Evolutionary conservation across 495 filamentous ascomycete genomes (phyloP).

Genomic region (Echria macrotheca): DNA sequence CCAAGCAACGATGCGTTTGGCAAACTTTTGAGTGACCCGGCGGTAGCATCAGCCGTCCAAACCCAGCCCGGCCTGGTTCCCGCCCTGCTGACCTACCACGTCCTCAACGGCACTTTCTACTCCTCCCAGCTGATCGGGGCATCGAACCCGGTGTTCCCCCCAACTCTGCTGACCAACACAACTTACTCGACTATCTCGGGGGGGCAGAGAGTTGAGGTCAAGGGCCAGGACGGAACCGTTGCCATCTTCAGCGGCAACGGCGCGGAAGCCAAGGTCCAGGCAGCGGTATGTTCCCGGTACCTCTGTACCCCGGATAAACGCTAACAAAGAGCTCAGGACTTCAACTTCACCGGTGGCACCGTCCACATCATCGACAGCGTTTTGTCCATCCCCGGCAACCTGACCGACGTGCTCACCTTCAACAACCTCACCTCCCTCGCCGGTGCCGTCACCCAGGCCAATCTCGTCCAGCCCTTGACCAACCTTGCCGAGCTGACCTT

Average conservation of each 20-base stretch:
- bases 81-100: conserved; percentile 59
- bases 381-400: conserved; percentile 49
- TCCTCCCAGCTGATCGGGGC: conserved; percentile 34
- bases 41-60: conserved; percentile 21
- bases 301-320: too few relatives aligned
- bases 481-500: conserved; percentile 50
- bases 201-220: conserved; percentile 35
- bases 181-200: conserved; percentile 43
- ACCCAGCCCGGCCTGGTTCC: conserved; percentile 34
- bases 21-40: conserved; percentile 30
- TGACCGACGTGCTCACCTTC: conserved; percentile 41
- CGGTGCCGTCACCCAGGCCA: conserved; percentile 47
- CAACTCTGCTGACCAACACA: conserved; percentile 48
- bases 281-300: conserved; percentile 11
- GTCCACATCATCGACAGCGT: conserved; percentile 61
- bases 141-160: conserved; percentile 37
- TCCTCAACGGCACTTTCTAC: conserved; percentile 53
- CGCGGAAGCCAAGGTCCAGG: conserved; percentile 31
- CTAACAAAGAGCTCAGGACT: too few relatives aligned
- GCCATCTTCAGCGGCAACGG: conserved; percentile 39
- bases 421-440: conserved; percentile 51
- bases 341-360: conserved; percentile 57
- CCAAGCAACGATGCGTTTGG: conserved; percentile 56
- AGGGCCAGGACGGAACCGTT: conserved; percentile 28
- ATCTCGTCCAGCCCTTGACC: conserved; percentile 41